A percentile compares a stretch with the other conserved stretches of the same genome.
Conservation (phyloP, 202 grass and related monocot species). For the Schoenoplectus tabernaemontani region DNA sequence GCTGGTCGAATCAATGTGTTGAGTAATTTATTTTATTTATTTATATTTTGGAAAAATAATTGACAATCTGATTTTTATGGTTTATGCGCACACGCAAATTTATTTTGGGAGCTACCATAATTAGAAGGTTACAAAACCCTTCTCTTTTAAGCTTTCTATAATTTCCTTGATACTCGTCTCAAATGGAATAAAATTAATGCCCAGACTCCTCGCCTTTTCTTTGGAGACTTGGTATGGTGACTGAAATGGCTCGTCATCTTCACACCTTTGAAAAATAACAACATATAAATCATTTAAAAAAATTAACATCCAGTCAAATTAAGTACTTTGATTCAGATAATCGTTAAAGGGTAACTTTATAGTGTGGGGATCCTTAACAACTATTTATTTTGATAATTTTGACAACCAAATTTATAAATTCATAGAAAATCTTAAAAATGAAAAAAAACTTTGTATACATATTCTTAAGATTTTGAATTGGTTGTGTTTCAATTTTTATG, state of each 20-base stretch:
- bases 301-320: not conserved
- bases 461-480: no score
- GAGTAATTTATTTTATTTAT: not conserved
- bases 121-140: not conserved
- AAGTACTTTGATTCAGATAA: not conserved
- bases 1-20: not conserved
- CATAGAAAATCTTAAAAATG: no score
- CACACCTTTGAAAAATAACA: slow-evolving; percentile 33
- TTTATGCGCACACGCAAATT: not conserved
- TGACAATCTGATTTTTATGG: not conserved
- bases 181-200: slow-evolving; percentile 40
- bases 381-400: no score
- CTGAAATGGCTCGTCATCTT: slow-evolving; percentile 47
- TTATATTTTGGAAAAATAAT: not conserved
- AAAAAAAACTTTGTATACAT: no score
- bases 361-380: no score
- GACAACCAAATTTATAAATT: no score
- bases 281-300: not conserved
- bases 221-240: slow-evolving; percentile 47
- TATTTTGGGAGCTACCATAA: not conserved
- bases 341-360: not conserved
- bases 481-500: no score
- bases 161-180: slow-evolving; percentile 57
- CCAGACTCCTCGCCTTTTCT: slow-evolving; percentile 46
- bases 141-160: slow-evolving; percentile 42